Base-by-base conservation (phyloP, 2,329 filamentous ascomycete species). In the Fonsecaea monophora region DNA sequence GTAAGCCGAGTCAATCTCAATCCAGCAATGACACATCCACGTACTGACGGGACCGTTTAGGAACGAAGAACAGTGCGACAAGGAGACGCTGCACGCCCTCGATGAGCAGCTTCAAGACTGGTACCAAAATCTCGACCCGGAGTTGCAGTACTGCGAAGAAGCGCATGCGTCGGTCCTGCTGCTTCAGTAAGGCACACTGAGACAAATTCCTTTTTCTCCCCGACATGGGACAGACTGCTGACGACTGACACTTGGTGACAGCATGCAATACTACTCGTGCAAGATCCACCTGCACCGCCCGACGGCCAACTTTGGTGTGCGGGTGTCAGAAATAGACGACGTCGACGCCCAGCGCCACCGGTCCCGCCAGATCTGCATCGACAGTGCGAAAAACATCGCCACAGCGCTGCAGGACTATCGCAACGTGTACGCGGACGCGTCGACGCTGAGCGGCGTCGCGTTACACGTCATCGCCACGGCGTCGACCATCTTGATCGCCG, bases 381-480 rank as follows among this genome's bases (percentile, higher is more conserved):
- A 60, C 25, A 53, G 65, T 60, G 67, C 69, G 12, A 64, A 58
- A 18, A 50, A 63, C 35, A 64, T 69, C 13, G 62, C 67, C 12
- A 40, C 34, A 4, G 65, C 56, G 34, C 64, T 69, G 2, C 45
- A 64, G 25, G 67, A 71, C 15, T 71, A 67, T 45, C 64, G 62
- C 25, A 18, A 32, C 6, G 54, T 64, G 21, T 55, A 71, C 53
- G 62, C 55, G 15, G 64, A 64, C 34, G 69, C 59, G n/a, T 65
- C 62, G 4, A 60, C 67, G 12, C 50, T 71, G 13, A 62, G 53
- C 34, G 67, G 69, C 13, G 60, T 71, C 15, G 58, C 64, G 13
- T 56, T 71, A 18, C 69, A 71, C 38, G 56, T 64, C 38, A 69
- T 71, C 57, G 53, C 67, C 18, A 62, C 55, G 18, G 69, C 67